phyloP scores from a whole-genome alignment of 139 green algal species.

The Volvox reticuliferus region DNA sequence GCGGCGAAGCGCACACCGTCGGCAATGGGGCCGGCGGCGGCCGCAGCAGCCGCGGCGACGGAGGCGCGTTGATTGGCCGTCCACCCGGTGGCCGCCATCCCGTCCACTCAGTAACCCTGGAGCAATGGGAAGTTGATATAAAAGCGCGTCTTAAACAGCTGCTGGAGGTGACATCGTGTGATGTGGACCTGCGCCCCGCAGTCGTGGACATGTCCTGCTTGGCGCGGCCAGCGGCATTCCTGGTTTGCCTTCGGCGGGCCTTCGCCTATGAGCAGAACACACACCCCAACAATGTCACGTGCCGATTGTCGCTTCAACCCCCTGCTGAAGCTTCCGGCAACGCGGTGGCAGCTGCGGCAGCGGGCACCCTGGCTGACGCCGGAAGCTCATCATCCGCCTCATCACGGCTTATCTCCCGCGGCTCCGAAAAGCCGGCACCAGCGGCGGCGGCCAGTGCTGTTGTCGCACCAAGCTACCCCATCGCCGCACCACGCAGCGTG shows the following conservation, averaged over 20 bases:
- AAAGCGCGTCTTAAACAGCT: neutral
- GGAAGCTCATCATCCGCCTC: neutral
- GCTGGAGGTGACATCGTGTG: slow-evolving; percentile 16
- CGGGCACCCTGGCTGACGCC: neutral
- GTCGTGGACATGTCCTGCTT: slow-evolving; percentile 7
- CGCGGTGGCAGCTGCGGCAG: neutral
- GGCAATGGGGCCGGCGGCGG: slow-evolving; percentile 33
- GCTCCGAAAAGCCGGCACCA: neutral
- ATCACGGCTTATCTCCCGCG: neutral
- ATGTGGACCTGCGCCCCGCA: slow-evolving; percentile 34
- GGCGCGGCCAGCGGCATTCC: slow-evolving; percentile 13
- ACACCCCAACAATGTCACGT: slow-evolving; percentile 22
- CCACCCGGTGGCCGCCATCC: neutral
- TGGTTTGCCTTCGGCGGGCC: slow-evolving; percentile 26
- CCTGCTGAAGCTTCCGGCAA: neutral
- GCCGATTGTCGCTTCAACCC: slow-evolving; percentile 5
- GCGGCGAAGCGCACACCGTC: neutral
- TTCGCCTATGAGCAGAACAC: slow-evolving; percentile 49
- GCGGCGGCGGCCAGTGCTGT: neutral
- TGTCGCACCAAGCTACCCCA: neutral
- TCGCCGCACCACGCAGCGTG: slow-evolving; percentile 34
- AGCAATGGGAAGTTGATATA: slow-evolving; percentile 15
- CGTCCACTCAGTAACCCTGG: neutral
- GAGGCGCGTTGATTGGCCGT: neutral
- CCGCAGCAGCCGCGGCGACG: neutral